Conservation (phyloP, 169 alveolate genomes). For the Eimeria brunetti region DNA sequence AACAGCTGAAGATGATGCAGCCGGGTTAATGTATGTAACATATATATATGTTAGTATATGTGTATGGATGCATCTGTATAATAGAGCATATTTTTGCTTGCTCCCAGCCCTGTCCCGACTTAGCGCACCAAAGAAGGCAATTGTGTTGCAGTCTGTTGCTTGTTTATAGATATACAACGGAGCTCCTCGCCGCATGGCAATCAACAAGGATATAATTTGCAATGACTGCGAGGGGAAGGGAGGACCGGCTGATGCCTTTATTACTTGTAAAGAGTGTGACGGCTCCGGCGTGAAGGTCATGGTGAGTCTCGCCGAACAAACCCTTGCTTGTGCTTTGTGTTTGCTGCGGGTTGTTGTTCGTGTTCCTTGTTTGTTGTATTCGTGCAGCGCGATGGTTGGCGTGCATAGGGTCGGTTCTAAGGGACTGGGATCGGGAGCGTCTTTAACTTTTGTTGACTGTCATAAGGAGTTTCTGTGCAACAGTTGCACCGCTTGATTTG, state of each 20-base stretch:
- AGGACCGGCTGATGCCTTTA: conserved; percentile 96
- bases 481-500: not conserved
- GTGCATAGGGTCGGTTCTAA: not conserved
- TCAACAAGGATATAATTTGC: conserved; percentile 96
- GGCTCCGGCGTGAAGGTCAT: conserved; percentile 93
- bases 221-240: conserved; percentile 98
- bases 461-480: too few relatives aligned
- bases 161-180: conserved; percentile 94
- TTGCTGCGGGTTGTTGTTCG: not conserved
- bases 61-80: too few relatives aligned
- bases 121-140: not conserved
- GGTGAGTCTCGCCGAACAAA: conserved; percentile 32
- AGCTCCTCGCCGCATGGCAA: conserved; percentile 94
- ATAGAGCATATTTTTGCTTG: not conserved
- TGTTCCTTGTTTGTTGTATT: not conserved
- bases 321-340: not conserved
- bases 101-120: not conserved
- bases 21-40: too few relatives aligned
- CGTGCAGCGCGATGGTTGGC: not conserved
- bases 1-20: conserved; percentile 39
- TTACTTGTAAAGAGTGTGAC: conserved; percentile 95
- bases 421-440: too few relatives aligned
- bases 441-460: not conserved
- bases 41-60: too few relatives aligned
- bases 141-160: not conserved